Evolutionary conservation across 2,329 filamentous ascomycete genomes (phyloP).

Genomic region (Microthyrium microscopicum): DNA sequence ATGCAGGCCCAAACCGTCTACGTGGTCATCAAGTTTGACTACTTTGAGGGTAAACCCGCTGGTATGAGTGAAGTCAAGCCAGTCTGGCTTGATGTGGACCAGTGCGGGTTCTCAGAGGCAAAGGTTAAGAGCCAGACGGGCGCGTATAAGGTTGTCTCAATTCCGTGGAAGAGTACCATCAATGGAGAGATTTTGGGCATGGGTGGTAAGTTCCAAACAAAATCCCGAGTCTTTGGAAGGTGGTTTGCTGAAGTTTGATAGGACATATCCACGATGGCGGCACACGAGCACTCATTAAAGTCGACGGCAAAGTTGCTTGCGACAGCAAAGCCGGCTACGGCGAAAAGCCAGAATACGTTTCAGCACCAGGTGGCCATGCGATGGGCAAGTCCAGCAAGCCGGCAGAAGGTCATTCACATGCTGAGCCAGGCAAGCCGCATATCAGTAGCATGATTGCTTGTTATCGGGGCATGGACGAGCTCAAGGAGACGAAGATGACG

Average conservation of each 20-base stretch:
- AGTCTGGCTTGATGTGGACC: background rate
- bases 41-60: constrained; percentile 1
- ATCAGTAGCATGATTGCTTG: background rate
- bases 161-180: background rate
- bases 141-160: background rate
- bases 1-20: constrained; percentile 7
- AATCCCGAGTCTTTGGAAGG: no score
- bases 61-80: background rate
- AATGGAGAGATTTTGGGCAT: background rate
- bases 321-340: constrained; percentile 2
- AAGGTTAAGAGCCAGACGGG: background rate
- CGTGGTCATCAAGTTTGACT: constrained; percentile 4
- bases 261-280: constrained; percentile 8
- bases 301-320: constrained; percentile 4
- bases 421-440: no score
- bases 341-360: background rate
- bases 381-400: no score
- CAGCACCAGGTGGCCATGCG: no score
- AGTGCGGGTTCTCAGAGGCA: background rate
- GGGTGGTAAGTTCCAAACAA: background rate
- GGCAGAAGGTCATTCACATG: no score
- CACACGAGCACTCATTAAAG: constrained; percentile 1
- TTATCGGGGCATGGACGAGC: background rate
- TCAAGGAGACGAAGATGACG: background rate
- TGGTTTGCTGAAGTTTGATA: no score